phyloP scores from a whole-genome alignment of 2,329 filamentous ascomycete species.

The Arthrobotrys conoides region DNA sequence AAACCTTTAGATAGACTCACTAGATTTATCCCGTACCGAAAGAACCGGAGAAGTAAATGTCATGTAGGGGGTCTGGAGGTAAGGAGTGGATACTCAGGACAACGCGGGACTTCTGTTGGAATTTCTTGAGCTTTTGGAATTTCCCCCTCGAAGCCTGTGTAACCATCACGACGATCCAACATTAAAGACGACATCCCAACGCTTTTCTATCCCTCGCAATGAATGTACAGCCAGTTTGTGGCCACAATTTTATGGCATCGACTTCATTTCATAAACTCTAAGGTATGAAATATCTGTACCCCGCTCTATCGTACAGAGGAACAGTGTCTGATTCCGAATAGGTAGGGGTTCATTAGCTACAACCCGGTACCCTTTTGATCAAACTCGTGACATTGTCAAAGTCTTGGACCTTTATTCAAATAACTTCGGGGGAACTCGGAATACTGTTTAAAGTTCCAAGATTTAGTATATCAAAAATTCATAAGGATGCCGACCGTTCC shows the following conservation, averaged over 20 bases:
- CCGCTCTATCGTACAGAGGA: neutral
- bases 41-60: neutral
- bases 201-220: neutral
- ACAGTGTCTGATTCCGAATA: neutral
- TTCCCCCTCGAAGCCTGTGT: conserved; percentile 2
- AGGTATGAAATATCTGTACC: neutral
- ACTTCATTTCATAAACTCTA: neutral
- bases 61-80: neutral
- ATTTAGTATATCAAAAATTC: neutral
- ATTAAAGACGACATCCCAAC: conserved; percentile 18
- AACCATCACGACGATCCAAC: conserved; percentile 23
- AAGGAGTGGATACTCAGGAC: neutral
- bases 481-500: neutral
- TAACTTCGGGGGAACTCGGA: conserved; percentile 4
- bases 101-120: conserved; percentile 21
- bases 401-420: neutral
- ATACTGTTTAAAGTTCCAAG: neutral
- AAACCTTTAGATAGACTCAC: conserved; percentile 1
- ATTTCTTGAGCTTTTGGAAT: neutral
- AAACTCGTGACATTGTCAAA: neutral
- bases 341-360: neutral
- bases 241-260: neutral
- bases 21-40: conserved; percentile 1
- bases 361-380: neutral
- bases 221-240: neutral